A percentile compares a stretch with the other conserved stretches of the same genome.
These are phyloP conservation scores for Claviceps quebecensis DNA, from an alignment of 2,329 filamentous ascomycete genomes.

Conservation along the genomic window DNA sequence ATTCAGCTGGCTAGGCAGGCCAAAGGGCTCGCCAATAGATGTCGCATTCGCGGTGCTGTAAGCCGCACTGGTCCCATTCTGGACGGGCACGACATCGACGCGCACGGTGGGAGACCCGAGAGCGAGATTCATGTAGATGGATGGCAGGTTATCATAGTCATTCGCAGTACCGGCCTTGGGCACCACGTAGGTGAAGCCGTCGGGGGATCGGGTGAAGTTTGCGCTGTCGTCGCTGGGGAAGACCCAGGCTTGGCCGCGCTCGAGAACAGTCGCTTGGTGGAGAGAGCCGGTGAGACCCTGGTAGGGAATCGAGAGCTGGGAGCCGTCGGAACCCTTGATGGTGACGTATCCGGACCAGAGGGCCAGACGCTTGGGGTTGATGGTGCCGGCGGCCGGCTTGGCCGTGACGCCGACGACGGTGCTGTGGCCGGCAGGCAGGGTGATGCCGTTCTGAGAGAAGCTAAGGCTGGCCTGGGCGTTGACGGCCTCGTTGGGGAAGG, in stretches of 20 bases:
- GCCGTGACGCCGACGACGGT: conserved; percentile 32
- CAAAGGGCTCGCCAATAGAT: conserved; percentile 24
- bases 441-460: conserved; percentile 29
- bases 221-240: conserved; percentile 16
- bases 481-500: conserved; percentile 31
- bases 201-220: conserved; percentile 8
- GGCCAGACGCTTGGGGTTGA: conserved; percentile 22
- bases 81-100: conserved; percentile 26
- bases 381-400: conserved; percentile 22
- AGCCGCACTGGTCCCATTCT: conserved; percentile 10
- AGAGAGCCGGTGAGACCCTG: conserved; percentile 22
- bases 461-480: conserved; percentile 26
- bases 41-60: conserved; percentile 21
- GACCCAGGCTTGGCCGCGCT: conserved; percentile 11
- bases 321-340: conserved; percentile 24
- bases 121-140: conserved; percentile 17
- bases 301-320: conserved; percentile 24
- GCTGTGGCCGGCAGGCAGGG: conserved; percentile 25
- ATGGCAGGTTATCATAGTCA: conserved; percentile 2
- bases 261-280: conserved; percentile 13
- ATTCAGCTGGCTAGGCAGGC: conserved; percentile 22
- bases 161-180: conserved; percentile 22
- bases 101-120: conserved; percentile 30
- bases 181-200: conserved; percentile 25
- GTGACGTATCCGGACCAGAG: conserved; percentile 29